Percentiles rank a stretch among this genome's conserved stretches.
Conservation (phyloP, 805 yeast genomes). For the Candida orba region DNA sequence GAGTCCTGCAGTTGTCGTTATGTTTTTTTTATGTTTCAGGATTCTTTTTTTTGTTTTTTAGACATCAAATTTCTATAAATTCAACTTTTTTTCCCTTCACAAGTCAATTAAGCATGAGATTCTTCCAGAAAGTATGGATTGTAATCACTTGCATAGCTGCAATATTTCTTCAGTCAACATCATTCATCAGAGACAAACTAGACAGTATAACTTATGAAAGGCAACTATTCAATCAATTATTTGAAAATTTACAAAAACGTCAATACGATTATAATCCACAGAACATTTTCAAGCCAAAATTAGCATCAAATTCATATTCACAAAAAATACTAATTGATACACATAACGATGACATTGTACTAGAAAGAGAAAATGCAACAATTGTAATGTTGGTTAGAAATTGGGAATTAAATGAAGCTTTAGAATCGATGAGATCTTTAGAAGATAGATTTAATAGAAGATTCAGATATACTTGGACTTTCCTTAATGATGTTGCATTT, state of each 20-base stretch:
- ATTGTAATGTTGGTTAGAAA: conserved; percentile 83
- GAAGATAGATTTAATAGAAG: conserved; percentile 68
- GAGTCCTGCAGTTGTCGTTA: conserved; percentile 11
- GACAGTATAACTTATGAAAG: conserved; percentile 15
- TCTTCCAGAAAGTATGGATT: conserved; percentile 23
- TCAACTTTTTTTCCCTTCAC: not conserved
- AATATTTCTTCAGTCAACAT: conserved; percentile 14
- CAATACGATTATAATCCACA: conserved; percentile 11
- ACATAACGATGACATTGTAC: conserved; percentile 27
- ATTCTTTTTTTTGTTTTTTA: too few relatives aligned
- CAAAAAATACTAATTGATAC: conserved; percentile 23
- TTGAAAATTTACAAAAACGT: conserved; percentile 16
- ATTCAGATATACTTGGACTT: conserved; percentile 72
- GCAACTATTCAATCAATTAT: conserved; percentile 18
- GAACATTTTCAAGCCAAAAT: conserved; percentile 24
- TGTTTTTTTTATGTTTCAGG: too few relatives aligned
- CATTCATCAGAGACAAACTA: conserved; percentile 15
- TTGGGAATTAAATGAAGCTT: conserved; percentile 67
- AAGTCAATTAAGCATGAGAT: conserved; percentile 11
- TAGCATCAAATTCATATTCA: conserved; percentile 34
- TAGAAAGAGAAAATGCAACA: conserved; percentile 73
- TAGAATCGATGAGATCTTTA: conserved; percentile 66
- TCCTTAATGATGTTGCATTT: conserved; percentile 69
- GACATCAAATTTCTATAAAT: too few relatives aligned
- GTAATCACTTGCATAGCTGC: conserved; percentile 19